phyloP scores from a whole-genome alignment of 768 basidiomycete genomes.

The Boletellus ananiceps region DNA sequence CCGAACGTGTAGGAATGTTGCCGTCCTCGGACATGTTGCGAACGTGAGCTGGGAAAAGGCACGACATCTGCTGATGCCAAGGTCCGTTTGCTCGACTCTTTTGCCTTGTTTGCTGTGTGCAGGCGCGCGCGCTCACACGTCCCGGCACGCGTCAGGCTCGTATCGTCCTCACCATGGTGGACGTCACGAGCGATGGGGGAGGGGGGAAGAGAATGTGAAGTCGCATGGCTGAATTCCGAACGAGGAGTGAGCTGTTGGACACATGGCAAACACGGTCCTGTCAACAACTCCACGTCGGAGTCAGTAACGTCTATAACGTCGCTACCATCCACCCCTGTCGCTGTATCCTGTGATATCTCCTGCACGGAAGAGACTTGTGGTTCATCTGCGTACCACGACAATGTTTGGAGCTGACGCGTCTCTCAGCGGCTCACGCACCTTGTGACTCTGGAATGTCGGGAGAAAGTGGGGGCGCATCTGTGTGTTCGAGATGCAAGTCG shows the following conservation, averaged over 20 bases:
- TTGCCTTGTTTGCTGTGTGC: constrained; percentile 4
- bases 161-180: constrained; percentile 1
- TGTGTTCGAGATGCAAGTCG: neutral
- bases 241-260: constrained; percentile 5
- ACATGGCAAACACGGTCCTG: constrained; percentile 11
- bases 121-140: neutral
- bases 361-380: constrained; percentile 12
- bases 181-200: neutral
- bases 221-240: constrained; percentile 7
- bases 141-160: constrained; percentile 6
- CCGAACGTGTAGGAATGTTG: constrained; percentile 38
- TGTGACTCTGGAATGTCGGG: neutral
- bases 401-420: neutral
- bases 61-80: constrained; percentile 13
- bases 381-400: constrained; percentile 12
- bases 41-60: constrained; percentile 46
- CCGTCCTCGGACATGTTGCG: constrained; percentile 60
- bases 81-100: constrained; percentile 1
- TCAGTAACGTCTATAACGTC: constrained; percentile 20
- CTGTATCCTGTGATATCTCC: constrained; percentile 1
- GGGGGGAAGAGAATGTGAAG: constrained; percentile 7
- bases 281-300: constrained; percentile 13
- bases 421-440: constrained; percentile 15
- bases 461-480: neutral
- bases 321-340: constrained; percentile 13